Evolutionary conservation across 1,139 yeast genomes (phyloP).

Genomic region (Geotrichum macrosporum): DNA sequence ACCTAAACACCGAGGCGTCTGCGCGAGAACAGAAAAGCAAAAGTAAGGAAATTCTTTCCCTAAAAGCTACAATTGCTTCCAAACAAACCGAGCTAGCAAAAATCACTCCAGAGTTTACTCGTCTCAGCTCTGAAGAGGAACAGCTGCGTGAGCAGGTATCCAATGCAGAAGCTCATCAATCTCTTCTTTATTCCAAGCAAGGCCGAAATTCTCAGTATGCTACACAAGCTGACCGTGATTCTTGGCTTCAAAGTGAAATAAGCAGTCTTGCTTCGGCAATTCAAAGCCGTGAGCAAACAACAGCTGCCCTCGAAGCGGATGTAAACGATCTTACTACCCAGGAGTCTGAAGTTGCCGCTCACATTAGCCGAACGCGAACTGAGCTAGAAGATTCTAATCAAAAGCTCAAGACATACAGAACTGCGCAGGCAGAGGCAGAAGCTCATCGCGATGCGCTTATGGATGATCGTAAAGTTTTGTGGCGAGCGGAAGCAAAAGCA

Average conservation of each 20-base stretch:
- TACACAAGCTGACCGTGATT: conserved; percentile 56
- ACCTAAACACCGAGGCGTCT: conserved; percentile 23
- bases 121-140: conserved; percentile 44
- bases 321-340: conserved; percentile 28
- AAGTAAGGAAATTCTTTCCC: conserved; percentile 41
- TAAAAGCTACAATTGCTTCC: conserved; percentile 34
- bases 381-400: conserved; percentile 37
- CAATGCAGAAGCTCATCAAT: conserved; percentile 51
- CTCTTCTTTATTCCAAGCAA: conserved; percentile 67
- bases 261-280: conserved; percentile 39
- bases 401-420: conserved; percentile 29
- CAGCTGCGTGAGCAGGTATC: conserved; percentile 43
- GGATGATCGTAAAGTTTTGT: conserved; percentile 65
- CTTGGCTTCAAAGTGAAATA: conserved; percentile 59
- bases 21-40: conserved; percentile 11
- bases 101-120: conserved; percentile 26
- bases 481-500: conserved; percentile 75
- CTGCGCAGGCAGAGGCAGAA: conserved; percentile 21
- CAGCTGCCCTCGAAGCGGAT: conserved; percentile 24
- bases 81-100: conserved; percentile 23
- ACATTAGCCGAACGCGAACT: conserved; percentile 29
- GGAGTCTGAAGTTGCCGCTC: conserved; percentile 20
- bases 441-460: conserved; percentile 39
- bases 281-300: conserved; percentile 28
- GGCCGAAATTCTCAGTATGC: conserved; percentile 63